Conservation (phyloP, 495 filamentous ascomycete genomes). For the Talaromyces adpressus region DNA sequence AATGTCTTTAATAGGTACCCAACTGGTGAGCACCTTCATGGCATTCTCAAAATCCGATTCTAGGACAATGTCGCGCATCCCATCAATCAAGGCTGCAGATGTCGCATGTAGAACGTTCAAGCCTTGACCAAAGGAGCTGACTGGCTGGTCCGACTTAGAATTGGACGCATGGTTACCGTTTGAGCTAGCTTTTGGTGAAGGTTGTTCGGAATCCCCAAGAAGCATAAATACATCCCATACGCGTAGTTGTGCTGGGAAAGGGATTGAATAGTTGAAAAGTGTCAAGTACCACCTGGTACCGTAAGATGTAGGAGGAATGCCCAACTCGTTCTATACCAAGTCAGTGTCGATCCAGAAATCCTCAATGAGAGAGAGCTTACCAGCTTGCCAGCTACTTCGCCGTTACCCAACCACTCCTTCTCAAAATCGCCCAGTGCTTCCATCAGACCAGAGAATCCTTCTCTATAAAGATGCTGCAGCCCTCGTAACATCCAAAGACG, state of each 20-base stretch:
- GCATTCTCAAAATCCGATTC: conserved; percentile 95
- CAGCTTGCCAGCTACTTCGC: conserved; percentile 68
- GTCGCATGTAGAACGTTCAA: conserved; percentile 88
- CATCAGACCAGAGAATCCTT: conserved; percentile 85
- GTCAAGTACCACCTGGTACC: conserved; percentile 97
- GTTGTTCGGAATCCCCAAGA: conserved; percentile 62
- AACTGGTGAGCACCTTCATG: conserved; percentile 96
- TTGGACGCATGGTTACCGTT: conserved; percentile 7
- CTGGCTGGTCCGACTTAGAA: neutral
- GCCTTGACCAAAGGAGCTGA: conserved; percentile 51
- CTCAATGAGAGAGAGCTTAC: conserved; percentile 43
- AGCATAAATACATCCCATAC: conserved; percentile 99
- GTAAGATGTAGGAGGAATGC: conserved; percentile 83
- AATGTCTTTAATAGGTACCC: conserved; percentile 92
- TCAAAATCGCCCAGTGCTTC: conserved; percentile 84
- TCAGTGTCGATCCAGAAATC: neutral
- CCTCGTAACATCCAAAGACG: conserved; percentile 86
- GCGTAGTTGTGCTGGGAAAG: conserved; percentile 92
- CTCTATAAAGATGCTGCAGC: conserved; percentile 73
- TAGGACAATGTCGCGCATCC: conserved; percentile 82
- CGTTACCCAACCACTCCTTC: conserved; percentile 69
- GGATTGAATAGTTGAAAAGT: conserved; percentile 94
- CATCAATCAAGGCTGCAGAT: conserved; percentile 85
- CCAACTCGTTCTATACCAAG: conserved; percentile 57
- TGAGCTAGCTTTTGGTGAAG: conserved; percentile 2